These are phyloP conservation scores for Elongisporangium anandrum DNA, from an alignment of 352 stramenopile genomes.

Conservation along the genomic window DNA sequence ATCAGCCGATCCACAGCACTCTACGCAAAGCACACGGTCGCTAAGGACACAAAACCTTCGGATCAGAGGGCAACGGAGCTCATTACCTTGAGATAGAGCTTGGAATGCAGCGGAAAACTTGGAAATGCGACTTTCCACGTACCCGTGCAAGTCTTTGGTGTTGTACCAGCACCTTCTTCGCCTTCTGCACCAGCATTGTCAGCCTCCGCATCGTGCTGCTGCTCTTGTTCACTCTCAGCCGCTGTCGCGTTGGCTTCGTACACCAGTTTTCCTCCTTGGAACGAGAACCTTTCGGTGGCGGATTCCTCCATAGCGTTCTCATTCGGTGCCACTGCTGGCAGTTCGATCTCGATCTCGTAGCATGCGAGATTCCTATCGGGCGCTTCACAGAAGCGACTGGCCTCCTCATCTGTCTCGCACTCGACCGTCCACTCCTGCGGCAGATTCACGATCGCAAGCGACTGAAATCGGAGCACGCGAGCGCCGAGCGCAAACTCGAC, in stretches of 20 bases:
- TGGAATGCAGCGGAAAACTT: not conserved
- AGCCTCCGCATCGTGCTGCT: not conserved
- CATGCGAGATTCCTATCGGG: constrained; percentile 32
- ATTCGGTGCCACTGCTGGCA: constrained; percentile 19
- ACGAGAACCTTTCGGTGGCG: not conserved
- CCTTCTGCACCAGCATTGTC: constrained; percentile 5
- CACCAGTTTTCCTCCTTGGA: constrained; percentile 41
- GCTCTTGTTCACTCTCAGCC: not conserved
- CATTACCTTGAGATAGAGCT: too few species aligned
- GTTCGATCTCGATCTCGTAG: constrained; percentile 49
- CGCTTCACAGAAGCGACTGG: constrained; percentile 24
- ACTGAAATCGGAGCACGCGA: constrained; percentile 35
- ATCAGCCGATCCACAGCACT: constrained; percentile 22
- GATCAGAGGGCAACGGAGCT: too few species aligned
- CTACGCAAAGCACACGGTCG: constrained; percentile 21
- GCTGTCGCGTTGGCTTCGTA: constrained; percentile 19
- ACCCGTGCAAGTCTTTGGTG: constrained; percentile 17
- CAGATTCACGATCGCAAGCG: constrained; percentile 26
- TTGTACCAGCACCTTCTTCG: constrained; percentile 8
- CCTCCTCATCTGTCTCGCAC: constrained; percentile 45
- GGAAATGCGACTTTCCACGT: constrained; percentile 49
- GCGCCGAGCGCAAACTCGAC: constrained; percentile 38
- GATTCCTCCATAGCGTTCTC: not conserved
- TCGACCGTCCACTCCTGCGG: constrained; percentile 43
- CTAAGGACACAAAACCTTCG: too few species aligned